Evolutionary conservation across 768 basidiomycete species (phyloP).

Genomic region (Piloderma croceum): DNA sequence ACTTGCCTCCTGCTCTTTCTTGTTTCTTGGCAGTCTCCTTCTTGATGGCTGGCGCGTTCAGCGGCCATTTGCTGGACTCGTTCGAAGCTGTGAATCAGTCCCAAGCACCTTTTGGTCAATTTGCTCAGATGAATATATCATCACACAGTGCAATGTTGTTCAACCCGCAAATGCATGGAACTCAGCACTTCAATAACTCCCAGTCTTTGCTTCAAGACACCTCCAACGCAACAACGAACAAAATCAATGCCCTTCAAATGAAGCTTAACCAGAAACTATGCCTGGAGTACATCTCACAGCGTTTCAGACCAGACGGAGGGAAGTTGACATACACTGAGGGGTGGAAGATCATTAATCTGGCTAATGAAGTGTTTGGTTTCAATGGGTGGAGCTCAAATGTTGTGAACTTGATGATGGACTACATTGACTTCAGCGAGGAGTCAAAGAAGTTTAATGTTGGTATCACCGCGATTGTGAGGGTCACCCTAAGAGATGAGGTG

Average conservation of each 20-base stretch:
- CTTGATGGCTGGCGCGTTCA: constrained; percentile 58
- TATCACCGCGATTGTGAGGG: constrained; percentile 78
- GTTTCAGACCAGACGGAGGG: constrained; percentile 80
- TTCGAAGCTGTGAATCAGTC: constrained; percentile 24
- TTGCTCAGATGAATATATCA: constrained; percentile 8
- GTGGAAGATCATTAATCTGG: constrained; percentile 96
- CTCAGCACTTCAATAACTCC: constrained; percentile 17
- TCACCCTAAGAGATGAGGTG: constrained; percentile 82
- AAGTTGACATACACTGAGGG: constrained; percentile 95
- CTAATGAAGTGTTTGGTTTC: constrained; percentile 98
- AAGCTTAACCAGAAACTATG: constrained; percentile 86
- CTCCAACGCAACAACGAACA: constrained; percentile 57
- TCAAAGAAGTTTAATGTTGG: constrained; percentile 63
- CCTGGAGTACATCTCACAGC: constrained; percentile 86
- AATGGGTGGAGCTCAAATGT: constrained; percentile 91
- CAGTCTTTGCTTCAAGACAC: constrained; percentile 33
- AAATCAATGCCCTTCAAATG: constrained; percentile 68
- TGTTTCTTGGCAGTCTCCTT: too few relatives aligned
- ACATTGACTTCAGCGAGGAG: constrained; percentile 70
- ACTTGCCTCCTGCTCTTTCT: too few relatives aligned
- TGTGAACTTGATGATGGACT: constrained; percentile 69
- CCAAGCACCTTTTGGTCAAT: constrained; percentile 20
- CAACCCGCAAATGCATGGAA: constrained; percentile 54
- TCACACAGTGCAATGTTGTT: constrained; percentile 58
- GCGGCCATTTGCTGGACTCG: constrained; percentile 51